phyloP scores from a whole-genome alignment of 257 asterid genomes.

The Solanum pinnatisectum region DNA sequence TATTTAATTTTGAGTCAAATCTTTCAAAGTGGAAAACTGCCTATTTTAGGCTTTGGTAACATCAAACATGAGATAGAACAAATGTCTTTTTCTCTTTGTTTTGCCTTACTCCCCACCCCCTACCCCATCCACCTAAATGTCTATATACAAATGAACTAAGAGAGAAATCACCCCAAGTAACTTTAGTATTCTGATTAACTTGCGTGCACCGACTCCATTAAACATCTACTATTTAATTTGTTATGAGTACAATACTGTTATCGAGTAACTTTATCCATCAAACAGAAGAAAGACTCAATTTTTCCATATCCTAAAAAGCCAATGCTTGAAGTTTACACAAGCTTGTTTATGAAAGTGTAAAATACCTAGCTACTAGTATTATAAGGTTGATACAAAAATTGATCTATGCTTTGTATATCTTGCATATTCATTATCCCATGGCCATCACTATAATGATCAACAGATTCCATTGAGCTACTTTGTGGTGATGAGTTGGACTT shows the following conservation, averaged over 20 bases:
- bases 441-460: background rate
- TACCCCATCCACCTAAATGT: background rate
- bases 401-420: background rate
- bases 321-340: background rate
- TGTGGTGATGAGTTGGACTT: constrained; percentile 19
- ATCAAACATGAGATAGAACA: background rate
- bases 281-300: background rate
- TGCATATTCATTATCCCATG: background rate
- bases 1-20: background rate
- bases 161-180: background rate
- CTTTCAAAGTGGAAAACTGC: background rate
- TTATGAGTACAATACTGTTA: background rate
- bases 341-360: background rate
- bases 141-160: background rate
- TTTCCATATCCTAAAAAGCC: background rate
- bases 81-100: background rate
- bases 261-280: background rate
- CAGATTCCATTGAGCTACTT: background rate
- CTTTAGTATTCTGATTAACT: background rate
- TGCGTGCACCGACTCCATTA: background rate
- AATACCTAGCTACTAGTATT: background rate
- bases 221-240: background rate
- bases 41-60: background rate
- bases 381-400: background rate
- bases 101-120: background rate